Conservation (phyloP, 306 rosid genomes). For the Mimosa bimucronata region DNA sequence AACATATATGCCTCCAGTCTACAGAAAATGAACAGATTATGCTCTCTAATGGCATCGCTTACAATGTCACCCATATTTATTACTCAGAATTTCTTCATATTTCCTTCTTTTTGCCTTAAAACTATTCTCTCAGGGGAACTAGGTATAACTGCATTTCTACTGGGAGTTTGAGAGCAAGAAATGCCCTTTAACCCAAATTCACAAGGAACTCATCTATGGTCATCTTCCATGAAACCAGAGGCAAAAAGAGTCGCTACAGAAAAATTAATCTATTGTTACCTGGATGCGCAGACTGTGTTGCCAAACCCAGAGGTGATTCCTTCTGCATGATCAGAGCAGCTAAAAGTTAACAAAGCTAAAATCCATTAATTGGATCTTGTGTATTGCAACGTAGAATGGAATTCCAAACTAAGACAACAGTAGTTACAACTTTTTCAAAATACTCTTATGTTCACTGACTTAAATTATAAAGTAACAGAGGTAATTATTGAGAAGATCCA, state of each 20-base stretch:
- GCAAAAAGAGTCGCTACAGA: neutral
- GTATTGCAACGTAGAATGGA: neutral
- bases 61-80: neutral
- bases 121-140: neutral
- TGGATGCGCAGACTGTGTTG: slow-evolving; percentile 45
- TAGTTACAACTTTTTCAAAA: neutral
- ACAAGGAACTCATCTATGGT: neutral
- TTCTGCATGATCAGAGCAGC: slow-evolving; percentile 31
- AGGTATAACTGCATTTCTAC: neutral
- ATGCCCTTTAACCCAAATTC: neutral
- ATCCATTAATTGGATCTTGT: neutral
- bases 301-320: slow-evolving; percentile 37
- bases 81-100: neutral
- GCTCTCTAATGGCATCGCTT: neutral
- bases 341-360: slow-evolving; percentile 31
- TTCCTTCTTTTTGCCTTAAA: neutral
- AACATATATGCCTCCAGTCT: neutral
- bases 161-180: neutral
- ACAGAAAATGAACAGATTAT: neutral
- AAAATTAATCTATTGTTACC: neutral
- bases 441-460: neutral
- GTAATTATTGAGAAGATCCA: neutral
- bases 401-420: neutral
- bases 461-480: neutral
- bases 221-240: neutral